These are phyloP conservation scores for Rhexocercosporidium sp. DNA, from an alignment of 2,329 filamentous ascomycete genomes.

Conservation along the genomic window DNA sequence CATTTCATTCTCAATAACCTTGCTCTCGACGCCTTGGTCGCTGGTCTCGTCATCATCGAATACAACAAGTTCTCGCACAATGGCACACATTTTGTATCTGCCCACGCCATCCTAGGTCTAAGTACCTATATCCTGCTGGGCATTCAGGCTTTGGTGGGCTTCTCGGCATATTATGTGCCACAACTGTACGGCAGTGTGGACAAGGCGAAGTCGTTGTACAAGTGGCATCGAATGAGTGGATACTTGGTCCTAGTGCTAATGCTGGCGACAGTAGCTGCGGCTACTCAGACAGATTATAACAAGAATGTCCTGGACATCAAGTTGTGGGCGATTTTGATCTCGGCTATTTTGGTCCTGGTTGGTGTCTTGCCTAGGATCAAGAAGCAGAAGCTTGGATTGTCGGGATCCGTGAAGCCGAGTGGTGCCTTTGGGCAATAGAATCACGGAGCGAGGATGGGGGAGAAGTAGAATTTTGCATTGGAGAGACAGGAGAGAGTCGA, in stretches of 20 bases:
- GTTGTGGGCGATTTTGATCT: constrained; percentile 76
- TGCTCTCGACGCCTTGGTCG: constrained; percentile 56
- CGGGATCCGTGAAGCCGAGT: constrained; percentile 27
- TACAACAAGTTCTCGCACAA: constrained; percentile 78
- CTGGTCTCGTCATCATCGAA: constrained; percentile 75
- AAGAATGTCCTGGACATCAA: constrained; percentile 70
- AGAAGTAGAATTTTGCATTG: not conserved
- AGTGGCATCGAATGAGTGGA: constrained; percentile 82
- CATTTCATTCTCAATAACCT: constrained; percentile 76
- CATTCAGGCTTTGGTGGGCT: constrained; percentile 77
- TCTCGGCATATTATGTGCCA: constrained; percentile 82
- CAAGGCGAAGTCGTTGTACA: constrained; percentile 83
- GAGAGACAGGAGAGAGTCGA: not conserved
- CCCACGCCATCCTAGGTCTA: constrained; percentile 84
- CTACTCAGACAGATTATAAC: constrained; percentile 79
- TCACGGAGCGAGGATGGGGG: not conserved
- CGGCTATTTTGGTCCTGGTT: constrained; percentile 66
- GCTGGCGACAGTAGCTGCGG: constrained; percentile 74
- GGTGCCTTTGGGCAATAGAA: constrained; percentile 28
- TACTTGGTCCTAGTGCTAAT: constrained; percentile 76
- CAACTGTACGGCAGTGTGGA: constrained; percentile 77
- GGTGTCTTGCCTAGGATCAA: constrained; percentile 82
- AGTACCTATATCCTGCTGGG: constrained; percentile 72
- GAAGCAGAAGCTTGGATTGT: constrained; percentile 77
- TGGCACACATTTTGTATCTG: constrained; percentile 76